Conservation (phyloP, 495 filamentous ascomycete species). For the Echria macrotheca region DNA sequence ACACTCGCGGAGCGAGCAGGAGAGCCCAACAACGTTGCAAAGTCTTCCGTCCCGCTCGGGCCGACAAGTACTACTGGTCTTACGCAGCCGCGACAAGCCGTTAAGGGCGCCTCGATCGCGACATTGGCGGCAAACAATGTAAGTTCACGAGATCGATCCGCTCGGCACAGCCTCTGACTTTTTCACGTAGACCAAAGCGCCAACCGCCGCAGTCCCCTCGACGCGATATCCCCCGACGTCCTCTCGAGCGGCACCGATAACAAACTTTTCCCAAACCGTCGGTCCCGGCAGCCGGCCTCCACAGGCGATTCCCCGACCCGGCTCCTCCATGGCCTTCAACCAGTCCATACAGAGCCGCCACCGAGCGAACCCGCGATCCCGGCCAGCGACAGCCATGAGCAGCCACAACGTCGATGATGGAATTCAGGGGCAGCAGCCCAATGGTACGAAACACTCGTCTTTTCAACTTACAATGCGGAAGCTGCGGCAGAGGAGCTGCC, state of each 20-base stretch:
- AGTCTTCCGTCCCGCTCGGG: conserved; percentile 23
- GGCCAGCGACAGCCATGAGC: conserved; percentile 59
- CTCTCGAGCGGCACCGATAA: conserved; percentile 30
- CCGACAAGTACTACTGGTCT: too few species aligned
- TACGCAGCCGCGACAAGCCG: background rate
- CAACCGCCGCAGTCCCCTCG: background rate
- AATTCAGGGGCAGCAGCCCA: conserved; percentile 44
- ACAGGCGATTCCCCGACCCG: conserved; percentile 34
- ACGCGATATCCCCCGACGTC: conserved; percentile 19
- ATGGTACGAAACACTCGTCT: conserved; percentile 55
- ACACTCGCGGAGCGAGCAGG: conserved; percentile 53
- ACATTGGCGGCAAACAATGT: conserved; percentile 10
- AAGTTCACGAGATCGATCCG: background rate
- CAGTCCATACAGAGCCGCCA: conserved; percentile 38
- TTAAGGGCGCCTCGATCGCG: conserved; percentile 22
- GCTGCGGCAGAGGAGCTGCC: conserved; percentile 21
- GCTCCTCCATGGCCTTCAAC: conserved; percentile 40
- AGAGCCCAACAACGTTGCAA: conserved; percentile 32
- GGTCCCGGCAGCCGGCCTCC: conserved; percentile 49
- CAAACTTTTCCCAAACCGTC: conserved; percentile 51
- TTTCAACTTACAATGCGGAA: conserved; percentile 22
- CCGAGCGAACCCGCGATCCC: conserved; percentile 32
- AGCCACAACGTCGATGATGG: conserved; percentile 41
- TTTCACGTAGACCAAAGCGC: conserved; percentile 3
- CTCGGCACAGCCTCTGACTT: background rate